phyloP scores from a whole-genome alignment of 768 basidiomycete species.

The Thelephora ganbajun region DNA sequence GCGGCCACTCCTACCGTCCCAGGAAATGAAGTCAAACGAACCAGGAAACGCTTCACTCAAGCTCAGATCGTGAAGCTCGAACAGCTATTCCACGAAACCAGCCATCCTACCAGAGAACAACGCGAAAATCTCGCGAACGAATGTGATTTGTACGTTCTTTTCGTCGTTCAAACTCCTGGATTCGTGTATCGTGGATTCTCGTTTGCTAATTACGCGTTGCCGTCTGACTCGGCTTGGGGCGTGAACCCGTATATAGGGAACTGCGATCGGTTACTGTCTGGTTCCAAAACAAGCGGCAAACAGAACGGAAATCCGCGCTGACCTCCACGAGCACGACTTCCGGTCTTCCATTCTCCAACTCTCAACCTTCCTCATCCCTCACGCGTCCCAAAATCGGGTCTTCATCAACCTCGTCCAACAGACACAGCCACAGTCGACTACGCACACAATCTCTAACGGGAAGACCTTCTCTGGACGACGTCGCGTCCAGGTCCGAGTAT shows the following conservation, averaged over 20 bases:
- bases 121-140: constrained; percentile 48
- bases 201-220: constrained; percentile 13
- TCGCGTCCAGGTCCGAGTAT: constrained; percentile 5
- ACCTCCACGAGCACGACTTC: background rate
- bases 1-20: background rate
- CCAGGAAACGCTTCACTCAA: constrained; percentile 57
- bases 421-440: background rate
- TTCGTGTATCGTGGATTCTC: constrained; percentile 5
- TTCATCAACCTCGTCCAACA: constrained; percentile 7
- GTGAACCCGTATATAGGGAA: constrained; percentile 5
- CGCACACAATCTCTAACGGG: background rate
- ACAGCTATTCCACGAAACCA: constrained; percentile 55
- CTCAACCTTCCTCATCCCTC: constrained; percentile 4
- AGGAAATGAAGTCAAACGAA: constrained; percentile 20
- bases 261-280: constrained; percentile 21
- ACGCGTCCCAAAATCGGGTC: constrained; percentile 7
- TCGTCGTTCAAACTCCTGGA: constrained; percentile 5
- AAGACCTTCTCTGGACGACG: constrained; percentile 8
- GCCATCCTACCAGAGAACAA: constrained; percentile 64
- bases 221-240: background rate
- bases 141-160: constrained; percentile 45
- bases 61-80: constrained; percentile 60
- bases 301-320: constrained; percentile 16
- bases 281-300: constrained; percentile 25
- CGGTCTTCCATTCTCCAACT: background rate